Evolutionary conservation across 306 rosid species (phyloP).

Genomic region (Ziziphus jujuba): DNA sequence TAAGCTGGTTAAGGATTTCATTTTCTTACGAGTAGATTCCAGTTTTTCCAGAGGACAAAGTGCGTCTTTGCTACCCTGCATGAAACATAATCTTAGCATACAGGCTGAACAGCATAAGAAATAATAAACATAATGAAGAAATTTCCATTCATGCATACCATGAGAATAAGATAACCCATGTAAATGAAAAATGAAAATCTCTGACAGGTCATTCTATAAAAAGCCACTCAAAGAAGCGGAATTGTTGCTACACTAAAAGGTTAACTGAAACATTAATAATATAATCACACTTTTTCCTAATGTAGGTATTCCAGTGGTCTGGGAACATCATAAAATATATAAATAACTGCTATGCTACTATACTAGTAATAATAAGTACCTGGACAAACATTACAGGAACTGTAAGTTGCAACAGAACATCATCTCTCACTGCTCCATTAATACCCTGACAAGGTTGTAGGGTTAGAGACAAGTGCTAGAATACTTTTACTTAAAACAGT

Average conservation of each 20-base stretch:
- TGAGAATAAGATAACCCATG: constrained; percentile 5
- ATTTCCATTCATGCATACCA: not conserved
- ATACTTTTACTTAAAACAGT: not conserved
- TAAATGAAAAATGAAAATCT: constrained; percentile 10
- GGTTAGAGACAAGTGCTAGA: constrained; percentile 11
- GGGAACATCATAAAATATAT: not conserved
- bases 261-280: not conserved
- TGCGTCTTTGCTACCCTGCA: constrained; percentile 78
- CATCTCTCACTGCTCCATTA: constrained; percentile 76
- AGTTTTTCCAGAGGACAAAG: constrained; percentile 75
- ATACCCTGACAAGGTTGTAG: constrained; percentile 58
- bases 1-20: constrained; percentile 56
- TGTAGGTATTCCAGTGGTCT: too few species aligned
- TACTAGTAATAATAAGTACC: constrained; percentile 39
- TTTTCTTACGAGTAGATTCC: constrained; percentile 66
- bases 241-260: not conserved
- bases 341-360: not conserved
- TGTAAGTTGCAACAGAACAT: constrained; percentile 54
- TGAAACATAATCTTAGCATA: constrained; percentile 14
- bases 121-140: constrained; percentile 11
- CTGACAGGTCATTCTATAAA: not conserved
- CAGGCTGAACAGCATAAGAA: constrained; percentile 14
- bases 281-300: too few species aligned
- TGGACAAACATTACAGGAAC: constrained; percentile 86
- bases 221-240: not conserved